Conservation (phyloP, 2,329 filamentous ascomycete species). For the Lasiodiplodia gonubiensis region DNA sequence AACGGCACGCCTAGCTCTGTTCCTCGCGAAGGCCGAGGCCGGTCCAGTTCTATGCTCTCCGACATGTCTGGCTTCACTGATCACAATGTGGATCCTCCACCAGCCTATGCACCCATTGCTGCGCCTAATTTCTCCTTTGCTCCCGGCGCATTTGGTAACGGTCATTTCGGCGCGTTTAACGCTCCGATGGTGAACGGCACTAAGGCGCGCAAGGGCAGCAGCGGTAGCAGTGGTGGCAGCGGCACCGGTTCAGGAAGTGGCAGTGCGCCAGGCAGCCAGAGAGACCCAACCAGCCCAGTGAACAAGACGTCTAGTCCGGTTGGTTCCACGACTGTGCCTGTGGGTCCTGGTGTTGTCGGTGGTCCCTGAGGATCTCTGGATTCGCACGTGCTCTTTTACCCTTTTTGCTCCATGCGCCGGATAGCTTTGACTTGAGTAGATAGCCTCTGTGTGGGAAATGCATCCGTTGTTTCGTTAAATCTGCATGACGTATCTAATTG, state of each 20-base stretch:
- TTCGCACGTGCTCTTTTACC: slow-evolving; percentile 4
- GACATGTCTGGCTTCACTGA: slow-evolving; percentile 59
- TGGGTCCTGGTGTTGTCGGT: slow-evolving; percentile 15
- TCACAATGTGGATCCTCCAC: slow-evolving; percentile 45
- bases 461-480: slow-evolving; percentile 27
- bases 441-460: slow-evolving; percentile 24
- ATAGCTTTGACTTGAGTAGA: slow-evolving; percentile 21
- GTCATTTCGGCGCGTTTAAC: slow-evolving; percentile 18
- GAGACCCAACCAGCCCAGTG: slow-evolving; percentile 47
- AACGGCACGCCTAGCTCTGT: slow-evolving; percentile 40
- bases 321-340: slow-evolving; percentile 11
- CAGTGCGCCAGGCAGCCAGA: slow-evolving; percentile 43
- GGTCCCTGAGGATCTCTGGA: background rate
- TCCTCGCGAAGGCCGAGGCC: slow-evolving; percentile 49
- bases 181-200: slow-evolving; percentile 20
- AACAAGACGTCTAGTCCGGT: slow-evolving; percentile 27
- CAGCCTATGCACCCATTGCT: slow-evolving; percentile 34
- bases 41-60: slow-evolving; percentile 59
- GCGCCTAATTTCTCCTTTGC: slow-evolving; percentile 43
- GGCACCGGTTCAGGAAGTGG: slow-evolving; percentile 50
- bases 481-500: background rate
- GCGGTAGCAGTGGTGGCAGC: slow-evolving; percentile 48
- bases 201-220: slow-evolving; percentile 51
- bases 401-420: background rate
- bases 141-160: slow-evolving; percentile 43